Conservation (phyloP, 129 eudicot species). For the Helichrysum umbraculigerum region DNA sequence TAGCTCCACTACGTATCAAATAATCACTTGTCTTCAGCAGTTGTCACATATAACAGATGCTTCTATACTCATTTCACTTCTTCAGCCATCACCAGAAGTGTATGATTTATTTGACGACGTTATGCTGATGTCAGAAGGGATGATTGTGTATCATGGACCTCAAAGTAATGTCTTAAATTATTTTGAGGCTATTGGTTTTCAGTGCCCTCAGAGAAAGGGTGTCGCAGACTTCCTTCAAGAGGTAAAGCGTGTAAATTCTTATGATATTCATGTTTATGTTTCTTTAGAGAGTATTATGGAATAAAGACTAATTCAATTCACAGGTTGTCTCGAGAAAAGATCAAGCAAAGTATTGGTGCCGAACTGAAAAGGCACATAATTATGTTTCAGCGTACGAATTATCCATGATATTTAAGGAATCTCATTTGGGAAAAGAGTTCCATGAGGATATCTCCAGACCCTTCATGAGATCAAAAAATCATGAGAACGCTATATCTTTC, state of each 20-base stretch:
- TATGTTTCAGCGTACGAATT: conserved; percentile 41
- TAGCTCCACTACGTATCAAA: conserved; percentile 85
- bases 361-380: conserved; percentile 26
- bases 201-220: conserved; percentile 81
- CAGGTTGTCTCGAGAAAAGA: conserved; percentile 55
- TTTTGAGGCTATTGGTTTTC: conserved; percentile 62
- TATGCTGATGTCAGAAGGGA: conserved; percentile 78
- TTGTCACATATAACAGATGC: conserved; percentile 71
- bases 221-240: conserved; percentile 89
- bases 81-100: conserved; percentile 84
- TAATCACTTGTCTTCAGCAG: conserved; percentile 72
- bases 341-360: conserved; percentile 53
- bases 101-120: conserved; percentile 82
- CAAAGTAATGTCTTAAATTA: conserved; percentile 52
- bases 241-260: conserved; percentile 39
- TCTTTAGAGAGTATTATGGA: not conserved
- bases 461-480: conserved; percentile 29
- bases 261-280: conserved; percentile 1
- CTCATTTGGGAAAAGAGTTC: conserved; percentile 37
- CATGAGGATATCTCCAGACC: conserved; percentile 36
- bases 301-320: not conserved
- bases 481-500: conserved; percentile 42
- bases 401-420: conserved; percentile 47
- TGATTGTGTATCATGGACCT: conserved; percentile 72
- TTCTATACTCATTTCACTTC: conserved; percentile 69